Conservation (phyloP, 1,284 basidiomycete genomes). For the Prillingera fragicola region DNA sequence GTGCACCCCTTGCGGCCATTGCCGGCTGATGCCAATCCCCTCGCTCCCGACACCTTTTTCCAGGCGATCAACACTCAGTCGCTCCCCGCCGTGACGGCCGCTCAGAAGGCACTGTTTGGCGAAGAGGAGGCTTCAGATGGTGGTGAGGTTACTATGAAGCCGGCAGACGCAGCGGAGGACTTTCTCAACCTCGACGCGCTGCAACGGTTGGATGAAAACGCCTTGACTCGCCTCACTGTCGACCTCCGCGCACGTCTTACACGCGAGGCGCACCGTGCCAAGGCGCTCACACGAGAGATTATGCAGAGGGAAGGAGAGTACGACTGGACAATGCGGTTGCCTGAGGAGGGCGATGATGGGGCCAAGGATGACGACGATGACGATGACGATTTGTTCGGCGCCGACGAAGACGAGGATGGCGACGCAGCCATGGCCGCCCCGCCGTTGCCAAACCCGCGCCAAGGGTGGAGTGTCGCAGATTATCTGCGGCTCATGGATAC, state of each 20-base stretch:
- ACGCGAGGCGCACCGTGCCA: slow-evolving; percentile 18
- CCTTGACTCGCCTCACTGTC: slow-evolving; percentile 11
- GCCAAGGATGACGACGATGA: slow-evolving; percentile 18
- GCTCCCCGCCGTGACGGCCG: slow-evolving; percentile 13
- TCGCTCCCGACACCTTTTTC: slow-evolving; percentile 34
- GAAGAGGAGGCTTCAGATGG: not conserved
- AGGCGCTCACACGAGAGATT: slow-evolving; percentile 25
- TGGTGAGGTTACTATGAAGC: not conserved
- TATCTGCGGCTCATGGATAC: slow-evolving; percentile 35
- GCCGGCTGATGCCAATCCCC: slow-evolving; percentile 17
- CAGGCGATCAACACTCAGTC: slow-evolving; percentile 32
- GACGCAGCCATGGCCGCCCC: slow-evolving; percentile 5
- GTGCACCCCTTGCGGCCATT: slow-evolving; percentile 39
- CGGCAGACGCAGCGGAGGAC: not conserved
- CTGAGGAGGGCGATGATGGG: slow-evolving; percentile 17
- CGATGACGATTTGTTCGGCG: slow-evolving; percentile 20
- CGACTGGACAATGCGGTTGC: slow-evolving; percentile 31
- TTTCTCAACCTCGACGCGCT: slow-evolving; percentile 16
- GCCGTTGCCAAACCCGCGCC: slow-evolving; percentile 20
- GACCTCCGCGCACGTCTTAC: slow-evolving; percentile 18
- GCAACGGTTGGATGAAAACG: slow-evolving; percentile 18
- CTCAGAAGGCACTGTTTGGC: slow-evolving; percentile 8
- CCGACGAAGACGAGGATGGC: slow-evolving; percentile 14
- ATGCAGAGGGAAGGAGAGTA: slow-evolving; percentile 23
- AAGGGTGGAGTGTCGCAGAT: slow-evolving; percentile 31